Evolutionary conservation across 2,329 filamentous ascomycete species (phyloP).

Genomic region (Blastomyces parvus): DNA sequence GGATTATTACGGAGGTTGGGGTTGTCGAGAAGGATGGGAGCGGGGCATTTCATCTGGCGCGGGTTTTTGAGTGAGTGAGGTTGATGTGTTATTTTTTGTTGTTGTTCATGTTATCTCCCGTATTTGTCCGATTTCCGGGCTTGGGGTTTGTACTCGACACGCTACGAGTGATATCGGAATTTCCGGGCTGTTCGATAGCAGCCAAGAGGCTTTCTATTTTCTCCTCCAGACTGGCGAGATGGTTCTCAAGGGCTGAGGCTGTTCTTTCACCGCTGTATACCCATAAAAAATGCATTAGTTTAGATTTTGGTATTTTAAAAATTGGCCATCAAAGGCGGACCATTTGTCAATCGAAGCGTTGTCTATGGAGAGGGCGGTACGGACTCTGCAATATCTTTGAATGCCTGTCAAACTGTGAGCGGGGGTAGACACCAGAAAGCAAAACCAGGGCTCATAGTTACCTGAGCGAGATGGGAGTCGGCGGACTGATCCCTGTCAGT

Average conservation of each 20-base stretch:
- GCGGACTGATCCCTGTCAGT: background rate
- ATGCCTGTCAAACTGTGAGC: conserved; percentile 19
- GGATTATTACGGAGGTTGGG: conserved; percentile 85
- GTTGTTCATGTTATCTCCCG: conserved; percentile 1
- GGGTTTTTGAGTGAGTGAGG: conserved; percentile 11
- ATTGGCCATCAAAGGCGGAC: background rate
- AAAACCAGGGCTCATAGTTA: background rate
- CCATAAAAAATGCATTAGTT: conserved; percentile 4
- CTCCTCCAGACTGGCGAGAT: conserved; percentile 45
- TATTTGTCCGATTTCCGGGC: background rate
- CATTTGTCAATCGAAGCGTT: background rate
- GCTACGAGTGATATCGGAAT: background rate
- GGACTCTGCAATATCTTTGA: conserved; percentile 26
- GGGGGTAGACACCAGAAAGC: background rate
- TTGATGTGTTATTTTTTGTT: background rate
- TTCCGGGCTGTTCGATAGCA: conserved; percentile 13
- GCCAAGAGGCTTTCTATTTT: conserved; percentile 39
- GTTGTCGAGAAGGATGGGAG: conserved; percentile 66
- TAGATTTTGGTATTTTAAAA: background rate
- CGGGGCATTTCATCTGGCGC: conserved; percentile 56
- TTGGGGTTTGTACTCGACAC: background rate
- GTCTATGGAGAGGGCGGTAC: conserved; percentile 6
- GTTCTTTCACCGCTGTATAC: conserved; percentile 44
- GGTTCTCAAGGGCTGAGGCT: conserved; percentile 46
- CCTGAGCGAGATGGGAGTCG: conserved; percentile 14